Base-by-base conservation (phyloP, 306 rosid genomes). In the Acacia acuminata region DNA sequence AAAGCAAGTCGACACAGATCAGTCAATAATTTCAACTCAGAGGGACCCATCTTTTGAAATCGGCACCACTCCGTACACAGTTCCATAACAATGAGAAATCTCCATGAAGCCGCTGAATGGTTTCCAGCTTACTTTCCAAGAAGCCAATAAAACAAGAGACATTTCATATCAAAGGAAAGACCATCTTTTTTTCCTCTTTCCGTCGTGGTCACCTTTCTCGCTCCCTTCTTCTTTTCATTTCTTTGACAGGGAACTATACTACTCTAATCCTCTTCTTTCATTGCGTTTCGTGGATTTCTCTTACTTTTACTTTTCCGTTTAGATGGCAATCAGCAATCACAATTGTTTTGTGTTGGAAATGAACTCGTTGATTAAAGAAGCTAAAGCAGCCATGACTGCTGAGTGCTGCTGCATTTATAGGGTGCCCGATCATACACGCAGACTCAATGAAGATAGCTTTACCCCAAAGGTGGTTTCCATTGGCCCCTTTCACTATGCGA, bases 351-450 rank as follows among this genome's bases (percentile, higher is more conserved):
- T 66, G 44, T 66, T 20, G 1, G 71, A 40, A 0, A 51, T 80
- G 5, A 65, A 2, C 3, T 4, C 12, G 5, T 65, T 27, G 51
- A 9, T 16, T 0, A 10, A 53, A 53, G 10, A 15, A 0, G 55
- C 55, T 13, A 19, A 48, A 48, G 3, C 20, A 14, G 20, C 55
- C 55, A 2, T 60, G 1, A 43, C 25, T 2, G 2, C 1, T 1
- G 75, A 86, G 2, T 73, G 82, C 53, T 77, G 81, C 80, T 48
- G 55, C 8, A 81, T 83, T 69, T 81, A 81, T 48, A 73, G 7
- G 66, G 83, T 83, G 2, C 85, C 85, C 1, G 47, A 19, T 22
- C 5, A 16, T n/a, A 30, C 83, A 7, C 81, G 79, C 60, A 77
- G 0, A 1, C 58, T 80, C 22, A 77, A 80, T 25, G n/a, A 67